Evolutionary conservation across 2,329 filamentous ascomycete genomes (phyloP), one percentile per base, ranked within the genome.

Genomic region (Clarireedia paspali): DNA sequence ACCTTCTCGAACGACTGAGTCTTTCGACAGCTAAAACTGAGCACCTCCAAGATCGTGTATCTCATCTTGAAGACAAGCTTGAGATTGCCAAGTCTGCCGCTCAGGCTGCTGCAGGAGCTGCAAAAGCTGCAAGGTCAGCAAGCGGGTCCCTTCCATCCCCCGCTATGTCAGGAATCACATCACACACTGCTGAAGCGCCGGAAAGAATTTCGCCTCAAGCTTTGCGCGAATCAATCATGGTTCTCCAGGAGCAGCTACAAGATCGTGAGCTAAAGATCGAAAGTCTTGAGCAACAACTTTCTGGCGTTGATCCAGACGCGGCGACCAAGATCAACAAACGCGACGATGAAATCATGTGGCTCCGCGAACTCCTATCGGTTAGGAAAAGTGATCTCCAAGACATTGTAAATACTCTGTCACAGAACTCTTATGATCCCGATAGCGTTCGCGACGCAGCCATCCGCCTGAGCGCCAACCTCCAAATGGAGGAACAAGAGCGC

Each of bases 401-500:
- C 68, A 89, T 99, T 59, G 92, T 97, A 68, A 80, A 80, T 50
- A 85, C 88, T 5, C 78, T 97, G 27, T 85, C 87, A 2, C 79
- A 84, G 60, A 85, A 91, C 4, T 76, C 79, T 26, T 94, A 89
- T 68, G 86, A 97, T 70, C 82, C 83, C 56, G 83, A 90, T 60
- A 80, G 82, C 5, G 88, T 96, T 61, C 89, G 88, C 65, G 91
- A 97, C 68, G 91, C 91, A 5, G 89, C 90, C 38, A 97, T 97
- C 64, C 87, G 94, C 53, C 84, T 99, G 59, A 89, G 90, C 69
- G 89, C 94, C 14, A 96, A 96, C 67, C 77, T 99, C 38, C 90
- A 97, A 70, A 99, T 99, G 94, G 92, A 99, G 71, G 89, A 95
- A 69, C 90, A 96, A 70, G 91, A 96, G 72, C 89, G 90, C 51